Evolutionary conservation across 106 monocot genomes (phyloP), one percentile per base, ranked within the genome.

Genomic region (Phalaenopsis aphrodite): DNA sequence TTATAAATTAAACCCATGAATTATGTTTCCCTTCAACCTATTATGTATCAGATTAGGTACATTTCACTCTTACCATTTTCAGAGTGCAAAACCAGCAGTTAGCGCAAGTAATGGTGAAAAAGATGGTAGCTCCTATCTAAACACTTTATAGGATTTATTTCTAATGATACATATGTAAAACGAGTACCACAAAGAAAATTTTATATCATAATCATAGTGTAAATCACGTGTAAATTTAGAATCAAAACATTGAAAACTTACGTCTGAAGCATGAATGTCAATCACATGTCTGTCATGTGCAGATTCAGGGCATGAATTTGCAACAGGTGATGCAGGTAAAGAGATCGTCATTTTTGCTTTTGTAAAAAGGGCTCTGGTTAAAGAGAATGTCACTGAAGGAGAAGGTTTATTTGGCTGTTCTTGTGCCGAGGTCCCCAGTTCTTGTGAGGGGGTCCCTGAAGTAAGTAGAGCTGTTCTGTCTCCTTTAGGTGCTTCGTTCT

Each of bases 291-390:
- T 88, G 42, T 81, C 92, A 12, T 68, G 81, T 19, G 48, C 55
- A 45, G 90, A 73, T 42, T 80, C 65, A 19, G 83, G 21, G 48
- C 71, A 84, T 12, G 71, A 23, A 76, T 49, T 87, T 72, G 75
- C 87, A 66, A 91, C 55, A 36, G 98, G 98, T 12, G 97, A 90
- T 16, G 87, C 87, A n/a, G 97, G 97, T 75, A 97, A 86, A 76
- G 97, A 97, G 77, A 85, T 75, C 30, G 92, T 90, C 77, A 68
- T 73, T 75, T 91, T 94, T 24, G 85, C 76, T 43, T 86, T 86
- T 3, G 87, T 41, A 46, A 86, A 84, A 85, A 89, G 11, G 86
- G 86, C 82, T 78, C 48, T 52, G 10, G 52, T 52, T 12, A 52
- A 94, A 65, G 90, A 94, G 77, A 98, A 92, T 21, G 84, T 43